Evolutionary conservation across 805 yeast species (phyloP), one percentile per base, ranked within the genome.

Genomic region (Myxozyma lipomycoides): DNA sequence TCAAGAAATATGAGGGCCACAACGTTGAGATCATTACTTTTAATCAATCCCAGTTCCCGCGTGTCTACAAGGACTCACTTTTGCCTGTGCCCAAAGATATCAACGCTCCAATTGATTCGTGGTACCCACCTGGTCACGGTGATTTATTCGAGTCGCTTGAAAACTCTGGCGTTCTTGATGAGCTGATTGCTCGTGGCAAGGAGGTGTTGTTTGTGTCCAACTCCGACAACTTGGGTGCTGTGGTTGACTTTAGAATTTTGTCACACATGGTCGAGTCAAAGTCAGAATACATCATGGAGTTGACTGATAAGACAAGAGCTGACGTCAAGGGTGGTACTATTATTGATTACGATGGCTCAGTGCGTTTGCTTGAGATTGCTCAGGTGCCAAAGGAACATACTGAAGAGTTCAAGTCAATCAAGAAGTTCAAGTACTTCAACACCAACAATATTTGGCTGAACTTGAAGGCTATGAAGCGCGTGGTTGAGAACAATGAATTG

Each of bases 41-140:
- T 74, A 93, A 93, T 76, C 98, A 93, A 76, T 89, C 97, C n/a
- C 82, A 93, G 62, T 93, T 82, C 76, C 98, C 98, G 64, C 82
- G 98, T 73, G 88, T 93, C 59, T 85, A 78, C 75, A 88, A 86
- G 74, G 98, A 93, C 70, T 87, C 97, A n/a, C 73, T 89, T 63
- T 78, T 93, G 67, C 98, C 98, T 24, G 96, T 91, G 43, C 97
- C 98, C 52, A 79, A 84, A 59, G 66, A 78, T 32, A 77, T 69
- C 58, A 82, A 83, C 54, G 95, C 88, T 64, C 76, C 77, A 39
- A 77, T 86, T 62, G 91, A 87, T 64, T 76, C 86, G 51, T 93
- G 98, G 98, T 93, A 93, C 69, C 98, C 98, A 45, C 98, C 98
- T n/a, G 98, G 98, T 47, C 98, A 93, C 71, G 98, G 98, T 73